These are phyloP conservation scores for Aspergillus diversus DNA, from an alignment of 495 filamentous ascomycete species.

Conservation along the genomic window DNA sequence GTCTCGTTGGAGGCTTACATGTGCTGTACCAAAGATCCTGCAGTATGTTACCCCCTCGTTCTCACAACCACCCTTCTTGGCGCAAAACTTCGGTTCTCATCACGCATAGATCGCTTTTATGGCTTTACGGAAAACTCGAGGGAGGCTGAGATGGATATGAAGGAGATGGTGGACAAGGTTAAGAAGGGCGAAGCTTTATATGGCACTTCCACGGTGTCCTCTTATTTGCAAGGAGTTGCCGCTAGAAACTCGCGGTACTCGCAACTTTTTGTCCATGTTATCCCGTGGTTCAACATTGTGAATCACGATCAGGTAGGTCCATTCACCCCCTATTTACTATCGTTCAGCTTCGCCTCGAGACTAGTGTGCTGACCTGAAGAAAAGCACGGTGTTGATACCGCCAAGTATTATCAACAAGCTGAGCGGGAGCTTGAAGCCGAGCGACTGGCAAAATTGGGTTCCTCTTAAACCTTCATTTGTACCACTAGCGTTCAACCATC, in stretches of 20 bases:
- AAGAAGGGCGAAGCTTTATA: slow-evolving; percentile 92
- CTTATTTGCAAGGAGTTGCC: slow-evolving; percentile 93
- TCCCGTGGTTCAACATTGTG: slow-evolving; percentile 97
- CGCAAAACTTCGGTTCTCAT: not conserved
- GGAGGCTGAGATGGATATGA: slow-evolving; percentile 95
- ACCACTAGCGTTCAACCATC: slow-evolving; percentile 4
- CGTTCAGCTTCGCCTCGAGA: not conserved
- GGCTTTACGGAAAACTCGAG: slow-evolving; percentile 88
- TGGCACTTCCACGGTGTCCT: slow-evolving; percentile 72
- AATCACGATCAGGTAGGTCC: slow-evolving; percentile 78
- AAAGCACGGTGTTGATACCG: slow-evolving; percentile 94
- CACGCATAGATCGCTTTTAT: slow-evolving; percentile 72
- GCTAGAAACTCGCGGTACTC: slow-evolving; percentile 90
- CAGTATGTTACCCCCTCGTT: slow-evolving; percentile 45
- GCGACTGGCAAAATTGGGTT: slow-evolving; percentile 39
- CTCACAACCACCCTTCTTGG: not conserved
- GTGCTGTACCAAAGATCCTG: slow-evolving; percentile 76
- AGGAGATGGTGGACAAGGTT: slow-evolving; percentile 94
- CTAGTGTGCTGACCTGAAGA: slow-evolving; percentile 22
- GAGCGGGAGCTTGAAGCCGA: slow-evolving; percentile 91
- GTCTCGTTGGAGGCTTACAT: slow-evolving; percentile 73
- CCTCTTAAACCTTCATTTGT: slow-evolving; percentile 27
- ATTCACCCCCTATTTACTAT: not conserved
- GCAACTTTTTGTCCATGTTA: slow-evolving; percentile 74
- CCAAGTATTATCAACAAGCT: slow-evolving; percentile 97